Evolutionary conservation across 306 rosid genomes (phyloP), one percentile per base, ranked within the genome.

Genomic region (Echinosophora koreensis): DNA sequence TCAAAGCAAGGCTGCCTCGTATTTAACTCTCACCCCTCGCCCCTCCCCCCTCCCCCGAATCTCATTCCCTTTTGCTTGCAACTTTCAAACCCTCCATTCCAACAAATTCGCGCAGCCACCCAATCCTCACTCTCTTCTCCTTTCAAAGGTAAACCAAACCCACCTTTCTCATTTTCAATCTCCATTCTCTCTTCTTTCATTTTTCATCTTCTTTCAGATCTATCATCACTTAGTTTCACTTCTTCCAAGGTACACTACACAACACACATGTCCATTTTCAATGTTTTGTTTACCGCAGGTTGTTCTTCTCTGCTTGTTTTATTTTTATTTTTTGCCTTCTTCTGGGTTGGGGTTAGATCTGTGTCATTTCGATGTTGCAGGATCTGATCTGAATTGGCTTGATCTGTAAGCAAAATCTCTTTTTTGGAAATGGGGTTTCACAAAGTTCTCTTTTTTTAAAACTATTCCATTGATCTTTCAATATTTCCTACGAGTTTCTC

Each of bases 331-430:
- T 37, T 6, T 6, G 7, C 7, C 1, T 37, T 37, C 6, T 37
- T 37, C 3, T 6, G 7, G 6, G 1, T 44, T 44, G 1, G 3
- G 3, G 3, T 10, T 44, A 44, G 50, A 44, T 44, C n/a, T 44
- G 4, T 44, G 13, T 44, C 11, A 9, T 4, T 37, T 37, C 4
- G 11, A 9, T 44, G 3, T 44, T 44, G 50, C 3, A 3, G 11
- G 17, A 66, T 42, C 15, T 22, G 34, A 65, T 65, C 70, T 44
- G n/a, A 15, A 51, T 55, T 66, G 4, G 38, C 47, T 66, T 66
- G 22, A 76, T 76, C 28, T 52, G 18, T 14, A 46, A 38, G 22
- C 46, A 5, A 2, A 6, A 8, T 58, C 32, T n/a, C 35, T 18
- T 8, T 70, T 27, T 11, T 3, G 37, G 38, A 28, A 28, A 10